Evolutionary conservation across 2,329 filamentous ascomycete genomes (phyloP).

Genomic region (Phyllosticta citrichinensis): DNA sequence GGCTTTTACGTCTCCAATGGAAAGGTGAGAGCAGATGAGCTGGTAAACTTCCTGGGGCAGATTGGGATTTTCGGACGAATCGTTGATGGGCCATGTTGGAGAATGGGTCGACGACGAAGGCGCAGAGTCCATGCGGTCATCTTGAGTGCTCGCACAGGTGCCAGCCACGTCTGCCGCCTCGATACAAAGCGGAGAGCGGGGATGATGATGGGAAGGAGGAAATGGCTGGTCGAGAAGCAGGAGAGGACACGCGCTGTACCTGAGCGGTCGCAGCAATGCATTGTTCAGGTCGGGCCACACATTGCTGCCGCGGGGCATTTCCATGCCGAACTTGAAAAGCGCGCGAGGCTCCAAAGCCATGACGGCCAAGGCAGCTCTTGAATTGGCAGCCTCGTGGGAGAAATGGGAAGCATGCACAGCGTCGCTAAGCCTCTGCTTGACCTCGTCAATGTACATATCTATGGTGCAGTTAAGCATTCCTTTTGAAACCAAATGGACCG

Average conservation of each 20-base stretch:
- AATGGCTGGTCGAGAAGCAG: neutral
- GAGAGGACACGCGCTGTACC: neutral
- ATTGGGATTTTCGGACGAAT: neutral
- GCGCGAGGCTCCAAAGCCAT: neutral
- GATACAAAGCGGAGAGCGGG: neutral
- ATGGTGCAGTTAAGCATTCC: too few relatives aligned
- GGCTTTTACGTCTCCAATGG: constrained; percentile 48
- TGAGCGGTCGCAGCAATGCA: neutral
- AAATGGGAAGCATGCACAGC: too few relatives aligned
- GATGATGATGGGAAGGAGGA: too few relatives aligned
- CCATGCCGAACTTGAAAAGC: neutral
- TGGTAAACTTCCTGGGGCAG: constrained; percentile 56
- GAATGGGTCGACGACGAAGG: neutral
- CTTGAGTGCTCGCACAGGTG: too few relatives aligned
- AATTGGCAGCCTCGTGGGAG: too few relatives aligned
- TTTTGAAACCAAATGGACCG: too few relatives aligned
- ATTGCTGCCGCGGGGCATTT: neutral
- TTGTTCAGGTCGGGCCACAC: neutral
- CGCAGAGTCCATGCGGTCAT: neutral
- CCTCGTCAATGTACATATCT: too few relatives aligned
- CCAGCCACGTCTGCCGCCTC: neutral
- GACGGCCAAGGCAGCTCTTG: neutral
- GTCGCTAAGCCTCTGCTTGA: too few relatives aligned
- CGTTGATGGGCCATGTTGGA: neutral
- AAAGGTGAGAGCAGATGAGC: constrained; percentile 45